Conservation (phyloP, 2,329 filamentous ascomycete genomes). For the Sclerotinia spermophila region DNA sequence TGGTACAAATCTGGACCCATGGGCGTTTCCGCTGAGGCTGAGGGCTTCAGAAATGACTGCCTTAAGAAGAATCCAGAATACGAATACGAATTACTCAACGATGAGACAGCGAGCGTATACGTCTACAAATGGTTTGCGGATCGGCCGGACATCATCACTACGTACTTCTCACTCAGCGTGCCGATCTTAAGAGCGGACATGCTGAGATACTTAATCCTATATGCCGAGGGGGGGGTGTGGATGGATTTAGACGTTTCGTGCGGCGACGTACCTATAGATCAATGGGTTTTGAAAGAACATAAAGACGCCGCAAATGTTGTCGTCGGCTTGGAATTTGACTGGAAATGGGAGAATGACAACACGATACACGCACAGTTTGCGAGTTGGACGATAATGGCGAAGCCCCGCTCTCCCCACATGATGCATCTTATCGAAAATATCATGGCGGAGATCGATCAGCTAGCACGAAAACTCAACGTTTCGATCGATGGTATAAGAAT, state of each 20-base stretch:
- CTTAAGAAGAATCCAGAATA: background rate
- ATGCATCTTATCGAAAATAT: constrained; percentile 34
- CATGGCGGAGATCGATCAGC: constrained; percentile 21
- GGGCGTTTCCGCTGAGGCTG: background rate
- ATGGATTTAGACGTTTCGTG: background rate
- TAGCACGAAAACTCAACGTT: constrained; percentile 15
- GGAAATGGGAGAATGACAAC: constrained; percentile 18
- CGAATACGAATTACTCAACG: background rate
- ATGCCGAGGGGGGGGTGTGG: background rate
- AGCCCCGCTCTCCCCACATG: constrained; percentile 28
- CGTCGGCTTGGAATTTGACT: constrained; percentile 41
- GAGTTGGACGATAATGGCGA: constrained; percentile 36
- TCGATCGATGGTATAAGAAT: constrained; percentile 21
- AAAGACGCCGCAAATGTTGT: constrained; percentile 35
- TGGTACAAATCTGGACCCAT: background rate
- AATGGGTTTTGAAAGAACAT: constrained; percentile 39
- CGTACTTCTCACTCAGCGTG: background rate
- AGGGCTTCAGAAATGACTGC: background rate
- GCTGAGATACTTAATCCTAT: background rate
- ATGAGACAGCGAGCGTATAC: background rate
- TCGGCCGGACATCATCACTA: background rate
- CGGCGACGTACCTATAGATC: background rate
- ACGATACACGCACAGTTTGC: constrained; percentile 28
- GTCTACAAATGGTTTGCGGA: background rate
- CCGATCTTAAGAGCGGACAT: background rate